These are phyloP conservation scores for Stagonosporopsis chrysanthemi DNA, from an alignment of 2,329 filamentous ascomycete genomes.

Conservation along the genomic window DNA sequence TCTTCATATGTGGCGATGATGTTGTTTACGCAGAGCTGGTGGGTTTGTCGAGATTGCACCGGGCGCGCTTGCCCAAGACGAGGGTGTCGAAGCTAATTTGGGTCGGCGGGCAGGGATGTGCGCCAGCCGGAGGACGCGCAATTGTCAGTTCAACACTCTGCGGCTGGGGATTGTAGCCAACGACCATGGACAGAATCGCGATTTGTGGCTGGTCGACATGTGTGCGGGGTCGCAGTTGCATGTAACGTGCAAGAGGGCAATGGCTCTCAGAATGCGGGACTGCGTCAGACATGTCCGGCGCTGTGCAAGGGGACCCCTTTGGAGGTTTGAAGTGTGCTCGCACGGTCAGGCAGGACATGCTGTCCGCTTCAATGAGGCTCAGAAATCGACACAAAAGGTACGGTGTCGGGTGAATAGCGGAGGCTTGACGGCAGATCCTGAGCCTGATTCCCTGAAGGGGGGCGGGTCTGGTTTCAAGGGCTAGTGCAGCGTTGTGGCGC, in stretches of 20 bases:
- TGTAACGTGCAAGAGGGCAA: conserved; percentile 2
- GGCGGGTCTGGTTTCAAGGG: background rate
- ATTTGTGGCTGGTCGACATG: conserved; percentile 7
- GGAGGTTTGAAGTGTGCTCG: conserved; percentile 2
- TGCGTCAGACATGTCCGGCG: conserved; percentile 14
- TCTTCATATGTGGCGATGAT: conserved; percentile 16
- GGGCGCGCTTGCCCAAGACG: conserved; percentile 15
- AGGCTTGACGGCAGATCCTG: conserved; percentile 8
- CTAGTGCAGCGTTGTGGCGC: conserved; percentile 11
- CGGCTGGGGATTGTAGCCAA: conserved; percentile 8
- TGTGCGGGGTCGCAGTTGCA: conserved; percentile 2
- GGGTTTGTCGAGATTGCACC: conserved; percentile 19
- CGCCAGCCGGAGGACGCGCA: conserved; percentile 16
- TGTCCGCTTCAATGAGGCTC: conserved; percentile 13
- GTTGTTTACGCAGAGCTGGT: conserved; percentile 16
- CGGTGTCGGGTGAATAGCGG: background rate
- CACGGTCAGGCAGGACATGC: conserved; percentile 12
- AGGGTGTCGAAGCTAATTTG: conserved; percentile 4
- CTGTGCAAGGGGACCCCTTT: conserved; percentile 9
- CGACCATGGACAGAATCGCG: conserved; percentile 6
- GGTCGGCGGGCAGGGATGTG: conserved; percentile 10
- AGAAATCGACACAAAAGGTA: conserved; percentile 6
- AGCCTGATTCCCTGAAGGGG: background rate
- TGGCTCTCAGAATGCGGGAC: conserved; percentile 8
- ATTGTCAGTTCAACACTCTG: conserved; percentile 18